phyloP scores from a whole-genome alignment of 108 stramenopile genomes.

The Skeletonema tropicum region DNA sequence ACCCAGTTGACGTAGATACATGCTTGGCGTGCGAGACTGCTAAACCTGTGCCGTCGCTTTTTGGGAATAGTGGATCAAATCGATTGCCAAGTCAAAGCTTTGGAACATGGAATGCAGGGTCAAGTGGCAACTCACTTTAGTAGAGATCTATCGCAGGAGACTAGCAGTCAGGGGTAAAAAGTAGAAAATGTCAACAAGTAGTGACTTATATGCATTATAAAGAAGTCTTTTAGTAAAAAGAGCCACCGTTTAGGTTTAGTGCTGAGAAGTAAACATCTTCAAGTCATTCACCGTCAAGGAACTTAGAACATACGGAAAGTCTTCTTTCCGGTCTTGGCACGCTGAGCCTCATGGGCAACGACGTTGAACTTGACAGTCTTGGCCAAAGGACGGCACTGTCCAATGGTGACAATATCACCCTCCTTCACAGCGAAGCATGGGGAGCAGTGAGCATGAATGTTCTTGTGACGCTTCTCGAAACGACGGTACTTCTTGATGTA shows the following conservation, averaged over 20 bases:
- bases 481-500: slow-evolving; percentile 99
- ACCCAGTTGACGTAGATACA: background rate
- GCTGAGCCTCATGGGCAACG: slow-evolving; percentile 80
- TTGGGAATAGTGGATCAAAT: background rate
- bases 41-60: background rate
- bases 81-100: background rate
- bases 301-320: slow-evolving; percentile 91
- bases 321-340: slow-evolving; percentile 83
- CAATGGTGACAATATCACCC: slow-evolving; percentile 99
- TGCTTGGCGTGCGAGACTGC: background rate
- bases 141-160: background rate
- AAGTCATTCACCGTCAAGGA: background rate
- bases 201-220: background rate
- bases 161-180: background rate
- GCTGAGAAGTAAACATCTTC: background rate
- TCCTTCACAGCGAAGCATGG: slow-evolving; percentile 98
- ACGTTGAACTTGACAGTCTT: slow-evolving; percentile 99
- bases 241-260: slow-evolving; percentile 21
- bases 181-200: background rate
- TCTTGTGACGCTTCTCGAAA: slow-evolving; percentile 99
- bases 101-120: background rate
- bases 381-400: slow-evolving; percentile 99
- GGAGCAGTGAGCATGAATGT: slow-evolving; percentile 97
- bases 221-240: slow-evolving; percentile 4
- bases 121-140: background rate